phyloP scores from a whole-genome alignment of 257 asterid genomes.

The Nicotiana tabacum region DNA sequence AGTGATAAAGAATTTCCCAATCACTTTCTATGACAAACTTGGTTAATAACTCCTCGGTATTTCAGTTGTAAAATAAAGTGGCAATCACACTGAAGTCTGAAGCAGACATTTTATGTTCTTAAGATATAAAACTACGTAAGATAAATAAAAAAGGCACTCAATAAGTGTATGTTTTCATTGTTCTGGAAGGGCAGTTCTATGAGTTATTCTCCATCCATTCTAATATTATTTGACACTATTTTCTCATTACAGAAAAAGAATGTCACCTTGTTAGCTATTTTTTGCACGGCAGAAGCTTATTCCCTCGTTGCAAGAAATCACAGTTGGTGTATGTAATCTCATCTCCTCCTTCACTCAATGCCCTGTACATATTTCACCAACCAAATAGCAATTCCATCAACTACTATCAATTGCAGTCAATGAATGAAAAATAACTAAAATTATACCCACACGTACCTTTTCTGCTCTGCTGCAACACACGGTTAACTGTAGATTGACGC shows the following conservation, averaged over 20 bases:
- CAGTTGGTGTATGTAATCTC: no score
- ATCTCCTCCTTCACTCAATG: no score
- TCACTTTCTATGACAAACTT: neutral
- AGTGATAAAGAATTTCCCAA: neutral
- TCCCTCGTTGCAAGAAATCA: no score
- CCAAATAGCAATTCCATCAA: no score
- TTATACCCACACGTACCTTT: neutral
- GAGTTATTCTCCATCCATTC: neutral
- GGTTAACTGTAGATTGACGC: no score
- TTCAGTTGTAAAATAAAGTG: slow-evolving; percentile 4
- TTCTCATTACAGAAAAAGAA: neutral
- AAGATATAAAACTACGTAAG: neutral
- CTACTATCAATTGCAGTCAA: neutral
- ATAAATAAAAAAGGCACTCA: neutral
- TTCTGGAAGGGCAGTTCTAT: neutral
- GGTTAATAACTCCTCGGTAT: neutral
- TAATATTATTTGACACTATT: neutral
- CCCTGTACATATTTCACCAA: no score
- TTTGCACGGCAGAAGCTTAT: neutral
- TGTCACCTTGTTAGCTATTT: neutral
- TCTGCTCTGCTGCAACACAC: no score
- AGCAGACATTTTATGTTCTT: neutral
- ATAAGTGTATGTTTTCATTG: neutral
- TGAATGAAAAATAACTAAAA: neutral
- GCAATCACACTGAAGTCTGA: neutral